Conservation (phyloP, 2,329 filamentous ascomycete species). For the Pseudocercospora cruenta region DNA sequence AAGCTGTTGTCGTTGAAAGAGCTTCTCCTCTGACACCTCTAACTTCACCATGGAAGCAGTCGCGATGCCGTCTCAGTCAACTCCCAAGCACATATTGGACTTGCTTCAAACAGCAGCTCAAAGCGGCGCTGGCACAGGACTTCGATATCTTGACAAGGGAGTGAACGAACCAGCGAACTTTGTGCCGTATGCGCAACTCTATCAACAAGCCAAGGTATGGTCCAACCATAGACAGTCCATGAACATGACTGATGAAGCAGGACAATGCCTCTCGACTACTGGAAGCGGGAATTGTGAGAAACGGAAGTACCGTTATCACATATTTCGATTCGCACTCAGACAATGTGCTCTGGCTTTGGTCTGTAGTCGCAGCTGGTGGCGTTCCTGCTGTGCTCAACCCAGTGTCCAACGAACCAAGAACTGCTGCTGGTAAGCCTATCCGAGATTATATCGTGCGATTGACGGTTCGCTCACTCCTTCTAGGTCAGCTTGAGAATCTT, state of each 20-base stretch:
- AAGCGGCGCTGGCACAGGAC: conserved; percentile 4
- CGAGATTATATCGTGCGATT: no score
- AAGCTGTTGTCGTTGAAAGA: neutral
- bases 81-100: conserved; percentile 20
- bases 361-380: conserved; percentile 41
- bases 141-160: conserved; percentile 20
- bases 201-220: conserved; percentile 22
- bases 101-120: conserved; percentile 21
- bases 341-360: conserved; percentile 49
- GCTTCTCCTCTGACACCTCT: neutral
- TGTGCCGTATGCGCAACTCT: conserved; percentile 21
- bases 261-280: conserved; percentile 20
- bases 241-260: conserved; percentile 7
- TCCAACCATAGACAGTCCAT: neutral
- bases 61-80: neutral
- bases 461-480: neutral
- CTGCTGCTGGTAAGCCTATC: conserved; percentile 18
- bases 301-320: conserved; percentile 24
- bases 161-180: conserved; percentile 13
- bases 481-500: conserved; percentile 25
- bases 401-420: conserved; percentile 29
- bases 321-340: conserved; percentile 46
- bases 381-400: conserved; percentile 25
- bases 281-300: conserved; percentile 22
- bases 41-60: neutral